Conservation (phyloP, 2,329 filamentous ascomycete species). For the Clarireedia hainanense region DNA sequence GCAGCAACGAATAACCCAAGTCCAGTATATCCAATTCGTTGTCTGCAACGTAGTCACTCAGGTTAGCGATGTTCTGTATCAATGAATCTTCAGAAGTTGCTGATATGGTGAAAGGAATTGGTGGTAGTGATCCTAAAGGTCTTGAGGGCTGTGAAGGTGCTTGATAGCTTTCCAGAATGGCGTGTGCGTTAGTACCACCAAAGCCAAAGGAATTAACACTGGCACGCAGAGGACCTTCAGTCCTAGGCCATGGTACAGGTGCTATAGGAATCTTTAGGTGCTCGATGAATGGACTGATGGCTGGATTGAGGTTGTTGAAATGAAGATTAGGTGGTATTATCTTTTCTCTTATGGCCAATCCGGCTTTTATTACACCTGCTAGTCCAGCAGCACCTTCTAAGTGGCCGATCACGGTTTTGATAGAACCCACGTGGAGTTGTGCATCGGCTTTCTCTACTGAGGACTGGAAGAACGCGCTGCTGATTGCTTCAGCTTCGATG, state of each 20-base stretch:
- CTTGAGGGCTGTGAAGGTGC: not conserved
- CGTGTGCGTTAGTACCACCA: conserved; percentile 41
- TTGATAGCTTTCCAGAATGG: conserved; percentile 32
- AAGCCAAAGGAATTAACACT: conserved; percentile 34
- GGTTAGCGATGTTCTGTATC: not conserved
- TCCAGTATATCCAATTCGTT: conserved; percentile 1
- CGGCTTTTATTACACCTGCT: conserved; percentile 25
- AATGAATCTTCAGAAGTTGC: conserved; percentile 12
- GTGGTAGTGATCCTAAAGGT: conserved; percentile 15
- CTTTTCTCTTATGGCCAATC: conserved; percentile 22
- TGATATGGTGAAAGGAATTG: conserved; percentile 16
- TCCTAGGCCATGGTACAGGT: conserved; percentile 27
- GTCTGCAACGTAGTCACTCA: not conserved
- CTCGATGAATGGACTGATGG: conserved; percentile 19
- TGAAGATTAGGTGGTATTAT: conserved; percentile 27
- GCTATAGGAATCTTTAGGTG: conserved; percentile 11
- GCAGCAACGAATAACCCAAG: conserved; percentile 7
- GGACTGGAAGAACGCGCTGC: conserved; percentile 9
- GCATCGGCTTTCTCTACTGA: not conserved
- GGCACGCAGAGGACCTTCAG: conserved; percentile 11
- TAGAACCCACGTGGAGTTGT: conserved; percentile 15
- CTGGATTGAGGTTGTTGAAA: conserved; percentile 31
- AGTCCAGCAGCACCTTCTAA: conserved; percentile 27
- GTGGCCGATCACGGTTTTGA: conserved; percentile 26
- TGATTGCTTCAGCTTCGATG: conserved; percentile 14